Evolutionary conservation across 331 rosid genomes (phyloP).

Genomic region (Dryas integrifolia): DNA sequence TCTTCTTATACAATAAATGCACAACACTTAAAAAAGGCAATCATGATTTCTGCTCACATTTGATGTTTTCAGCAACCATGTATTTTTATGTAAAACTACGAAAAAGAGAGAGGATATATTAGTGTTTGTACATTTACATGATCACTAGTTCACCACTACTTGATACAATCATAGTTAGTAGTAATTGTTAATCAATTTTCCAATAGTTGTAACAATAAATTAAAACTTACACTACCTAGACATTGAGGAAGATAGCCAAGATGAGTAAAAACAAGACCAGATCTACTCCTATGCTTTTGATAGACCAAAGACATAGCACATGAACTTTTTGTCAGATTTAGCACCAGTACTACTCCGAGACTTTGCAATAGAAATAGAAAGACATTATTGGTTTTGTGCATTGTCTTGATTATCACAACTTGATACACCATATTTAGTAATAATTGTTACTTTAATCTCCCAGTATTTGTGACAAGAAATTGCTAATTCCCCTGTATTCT

Average conservation of each 20-base stretch:
- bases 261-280: not conserved
- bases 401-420: not conserved
- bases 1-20: not conserved
- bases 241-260: not conserved
- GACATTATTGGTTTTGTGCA: not conserved
- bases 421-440: not conserved
- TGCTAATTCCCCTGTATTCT: no score
- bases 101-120: no score
- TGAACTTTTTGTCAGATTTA: not conserved
- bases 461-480: no score
- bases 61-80: not conserved
- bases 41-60: not conserved
- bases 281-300: not conserved
- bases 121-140: not conserved
- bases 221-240: not conserved
- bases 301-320: not conserved
- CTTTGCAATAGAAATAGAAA: not conserved
- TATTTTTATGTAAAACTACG: not conserved
- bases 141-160: not conserved
- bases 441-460: no score
- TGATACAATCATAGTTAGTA: not conserved
- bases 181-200: not conserved
- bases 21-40: not conserved
- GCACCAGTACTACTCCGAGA: not conserved
- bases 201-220: not conserved